A percentile compares a stretch with the other conserved stretches of the same genome.
phyloP scores from a whole-genome alignment of 768 basidiomycete genomes.

The Pleurotus platypus region DNA sequence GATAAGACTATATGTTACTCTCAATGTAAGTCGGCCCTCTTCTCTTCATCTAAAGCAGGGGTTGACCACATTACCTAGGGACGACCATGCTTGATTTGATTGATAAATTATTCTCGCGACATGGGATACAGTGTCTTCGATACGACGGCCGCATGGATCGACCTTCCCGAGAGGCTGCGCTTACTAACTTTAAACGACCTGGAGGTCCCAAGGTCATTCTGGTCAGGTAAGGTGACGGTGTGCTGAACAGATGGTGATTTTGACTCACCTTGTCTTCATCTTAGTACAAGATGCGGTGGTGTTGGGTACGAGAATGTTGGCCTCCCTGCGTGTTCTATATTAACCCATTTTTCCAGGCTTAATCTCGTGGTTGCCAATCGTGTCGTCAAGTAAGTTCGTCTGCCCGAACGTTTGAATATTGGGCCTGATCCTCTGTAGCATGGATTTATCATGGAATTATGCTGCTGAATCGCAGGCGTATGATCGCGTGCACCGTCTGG shows the following conservation, averaged over 20 bases:
- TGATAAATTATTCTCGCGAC: conserved; percentile 53
- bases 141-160: conserved; percentile 72
- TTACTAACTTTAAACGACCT: conserved; percentile 50
- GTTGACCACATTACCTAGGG: conserved; percentile 37
- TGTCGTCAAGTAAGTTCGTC: conserved; percentile 53
- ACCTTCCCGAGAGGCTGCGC: conserved; percentile 41
- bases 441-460: conserved; percentile 75
- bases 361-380: conserved; percentile 69
- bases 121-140: conserved; percentile 55
- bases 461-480: conserved; percentile 69
- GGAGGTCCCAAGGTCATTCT: conserved; percentile 62
- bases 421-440: conserved; percentile 28
- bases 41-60: neutral
- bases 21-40: conserved; percentile 45
- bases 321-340: neutral
- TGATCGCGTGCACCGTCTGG: conserved; percentile 55
- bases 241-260: neutral
- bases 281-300: conserved; percentile 63
- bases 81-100: conserved; percentile 70
- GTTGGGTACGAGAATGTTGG: conserved; percentile 40
- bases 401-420: neutral
- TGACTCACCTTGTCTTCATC: neutral
- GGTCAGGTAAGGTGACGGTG: conserved; percentile 45
- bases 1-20: conserved; percentile 74
- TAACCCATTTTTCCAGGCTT: conserved; percentile 24